Base-by-base conservation (phyloP, 2,329 filamentous ascomycete genomes). In the Colletotrichum somersetense region DNA sequence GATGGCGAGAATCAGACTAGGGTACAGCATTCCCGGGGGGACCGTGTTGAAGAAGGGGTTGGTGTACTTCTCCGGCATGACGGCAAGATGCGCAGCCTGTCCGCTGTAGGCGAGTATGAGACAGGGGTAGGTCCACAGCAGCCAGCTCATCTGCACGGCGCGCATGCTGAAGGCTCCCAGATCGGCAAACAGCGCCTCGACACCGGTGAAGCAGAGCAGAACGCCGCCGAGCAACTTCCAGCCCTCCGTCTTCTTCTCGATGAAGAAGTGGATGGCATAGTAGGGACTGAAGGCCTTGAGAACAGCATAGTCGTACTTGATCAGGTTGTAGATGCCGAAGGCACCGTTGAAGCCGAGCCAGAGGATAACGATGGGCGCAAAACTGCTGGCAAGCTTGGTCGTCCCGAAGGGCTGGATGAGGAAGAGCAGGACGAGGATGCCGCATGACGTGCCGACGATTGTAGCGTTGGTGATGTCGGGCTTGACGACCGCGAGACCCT, bases 171-270 rank as follows among this genome's bases (percentile, higher is more conserved):
- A 95, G 30, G 93, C 93, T 44, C 92, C 93, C 8, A 95, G 84
- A 76, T 95, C 92, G 4, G 93, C 92, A 77, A 94, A 95, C 1
- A 95, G 84, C 1, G 92, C 92, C 78, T 95, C 93, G n/a, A 93
- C 91, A 23, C 91, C 92, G 2, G 93, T 95, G 76, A 95, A 95
- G 3, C 91, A 88, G 12, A 95, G 86, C 2, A 95, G 80, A 26
- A 95, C 88, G 5, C 93, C 92, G n/a, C 91, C 91, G 1, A 93
- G 84, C 71, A 87, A 88, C 70, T 83, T 84, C 91, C 91, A 93
- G 0, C 89, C 91, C 6, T 87, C 83, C 4, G 87, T 84, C 65
- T 86, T 85, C 76, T 91, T 89, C 18, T 88, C 84, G 26, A 88
- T 79, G 50, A 93, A 85, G 77, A 90, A 93, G 4, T 83, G 78